Evolutionary conservation across 176 grass and related monocot species (phyloP), one percentile per base, ranked within the genome.

Genomic region (Melocanna baccifera): DNA sequence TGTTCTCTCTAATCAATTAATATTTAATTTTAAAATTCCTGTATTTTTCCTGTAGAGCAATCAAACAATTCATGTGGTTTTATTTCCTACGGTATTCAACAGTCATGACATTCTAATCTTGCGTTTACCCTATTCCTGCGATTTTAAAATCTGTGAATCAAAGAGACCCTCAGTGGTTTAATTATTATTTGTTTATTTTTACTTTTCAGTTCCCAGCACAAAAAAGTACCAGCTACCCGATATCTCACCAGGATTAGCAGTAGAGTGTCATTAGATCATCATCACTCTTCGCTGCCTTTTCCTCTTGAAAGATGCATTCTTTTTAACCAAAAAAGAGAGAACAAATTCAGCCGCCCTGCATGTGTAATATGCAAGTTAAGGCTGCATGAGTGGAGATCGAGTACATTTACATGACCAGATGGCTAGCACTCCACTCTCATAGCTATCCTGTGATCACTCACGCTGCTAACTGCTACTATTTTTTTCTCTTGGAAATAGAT

Each of bases 151-250:
- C 3, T 34, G 32, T 34, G 32, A 34, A 34, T 34, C 32, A 4
- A 34, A 34, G 3, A 34, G 32, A 34, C 32, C 3, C 32, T 34
- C 3, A 34, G 70, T 76, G 71, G 50, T 13, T 82, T 69, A 75
- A 39, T 76, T 87, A 76, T 87, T 61, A 12, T 48, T 69, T 87
- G 81, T 48, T 69, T 81, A 87, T 59, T 66, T 68, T 4, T 75
- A 68, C 86, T 87, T 87, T 87, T 76, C 71, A 69, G 71, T 77
- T 82, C 52, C 51, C n/a, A 69, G 7, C 65, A 0, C 69, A 59
- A 61, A 59, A 61, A 76, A 87, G 71, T 82, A 66, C 71, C 25
- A 68, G 25, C 48, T 34, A 25, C 45, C 7, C 29, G 29, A 79
- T 79, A 62, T 71, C 48, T 20, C 11, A 1, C 6, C 39, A 61